Evolutionary conservation across 1,139 yeast genomes (phyloP).

Genomic region (Debaryomyces subglobosus): DNA sequence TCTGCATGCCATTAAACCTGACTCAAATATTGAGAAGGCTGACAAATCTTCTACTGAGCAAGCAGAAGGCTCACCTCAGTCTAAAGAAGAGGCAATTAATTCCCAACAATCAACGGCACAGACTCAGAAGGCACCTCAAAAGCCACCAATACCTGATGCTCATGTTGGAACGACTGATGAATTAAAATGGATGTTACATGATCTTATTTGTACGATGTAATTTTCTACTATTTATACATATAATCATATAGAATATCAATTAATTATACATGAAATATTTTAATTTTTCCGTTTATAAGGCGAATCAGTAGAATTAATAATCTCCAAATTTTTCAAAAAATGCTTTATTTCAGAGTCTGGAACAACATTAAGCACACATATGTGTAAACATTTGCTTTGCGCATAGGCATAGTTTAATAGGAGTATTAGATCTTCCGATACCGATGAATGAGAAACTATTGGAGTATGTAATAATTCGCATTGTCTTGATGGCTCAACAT

Average conservation of each 20-base stretch:
- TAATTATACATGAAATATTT: conserved; percentile 2
- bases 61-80: not conserved
- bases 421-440: not conserved
- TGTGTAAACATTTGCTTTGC: conserved; percentile 28
- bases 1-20: conserved; percentile 6
- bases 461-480: conserved; percentile 1
- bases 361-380: conserved; percentile 15
- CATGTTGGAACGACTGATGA: conserved; percentile 70
- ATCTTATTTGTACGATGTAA: conserved; percentile 45
- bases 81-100: not conserved
- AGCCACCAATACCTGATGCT: conserved; percentile 14
- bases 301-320: conserved; percentile 21
- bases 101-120: not conserved
- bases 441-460: not conserved
- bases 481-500: conserved; percentile 5
- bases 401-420: conserved; percentile 21
- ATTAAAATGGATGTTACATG: conserved; percentile 71
- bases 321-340: conserved; percentile 18
- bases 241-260: conserved; percentile 4
- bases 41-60: not conserved
- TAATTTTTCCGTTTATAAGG: conserved; percentile 20
- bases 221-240: conserved; percentile 4
- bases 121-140: conserved; percentile 9
- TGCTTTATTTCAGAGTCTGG: conserved; percentile 11
- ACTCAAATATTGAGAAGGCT: conserved; percentile 6